Evolutionary conservation across 2,329 filamentous ascomycete genomes (phyloP).

Genomic region (Colletotrichum caudatum): DNA sequence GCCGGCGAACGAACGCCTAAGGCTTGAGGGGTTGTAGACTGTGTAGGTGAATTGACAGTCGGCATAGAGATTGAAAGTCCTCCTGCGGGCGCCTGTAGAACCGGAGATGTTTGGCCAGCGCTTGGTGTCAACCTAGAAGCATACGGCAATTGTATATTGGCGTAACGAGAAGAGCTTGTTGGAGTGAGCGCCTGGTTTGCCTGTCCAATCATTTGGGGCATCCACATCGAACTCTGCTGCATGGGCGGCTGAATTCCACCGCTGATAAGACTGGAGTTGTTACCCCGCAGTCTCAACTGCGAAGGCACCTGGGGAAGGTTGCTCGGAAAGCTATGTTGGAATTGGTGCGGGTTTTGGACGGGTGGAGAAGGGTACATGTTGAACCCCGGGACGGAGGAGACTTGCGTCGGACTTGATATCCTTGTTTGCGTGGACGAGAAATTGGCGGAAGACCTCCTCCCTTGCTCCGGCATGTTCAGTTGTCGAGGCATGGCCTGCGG

Average conservation of each 20-base stretch:
- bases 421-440: conserved; percentile 3
- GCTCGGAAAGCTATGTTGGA: conserved; percentile 1
- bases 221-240: conserved; percentile 1
- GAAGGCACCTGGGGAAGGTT: background rate
- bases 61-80: conserved; percentile 31
- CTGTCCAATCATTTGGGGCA: conserved; percentile 7
- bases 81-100: conserved; percentile 28
- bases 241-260: conserved; percentile 4
- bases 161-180: conserved; percentile 27
- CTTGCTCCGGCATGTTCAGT: conserved; percentile 12
- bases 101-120: conserved; percentile 24
- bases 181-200: conserved; percentile 27
- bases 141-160: conserved; percentile 22
- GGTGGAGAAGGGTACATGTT: conserved; percentile 28
- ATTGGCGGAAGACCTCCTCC: conserved; percentile 10
- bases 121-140: background rate
- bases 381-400: background rate
- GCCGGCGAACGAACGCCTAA: background rate
- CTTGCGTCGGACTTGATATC: conserved; percentile 1
- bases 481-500: conserved; percentile 3
- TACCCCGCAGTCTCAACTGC: conserved; percentile 21
- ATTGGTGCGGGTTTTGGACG: background rate
- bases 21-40: background rate
- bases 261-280: background rate
- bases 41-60: conserved; percentile 21